These are phyloP conservation scores for Tetrahymena thermophila DNA, from an alignment of 73 alveolate genomes.

Conservation along the genomic window DNA sequence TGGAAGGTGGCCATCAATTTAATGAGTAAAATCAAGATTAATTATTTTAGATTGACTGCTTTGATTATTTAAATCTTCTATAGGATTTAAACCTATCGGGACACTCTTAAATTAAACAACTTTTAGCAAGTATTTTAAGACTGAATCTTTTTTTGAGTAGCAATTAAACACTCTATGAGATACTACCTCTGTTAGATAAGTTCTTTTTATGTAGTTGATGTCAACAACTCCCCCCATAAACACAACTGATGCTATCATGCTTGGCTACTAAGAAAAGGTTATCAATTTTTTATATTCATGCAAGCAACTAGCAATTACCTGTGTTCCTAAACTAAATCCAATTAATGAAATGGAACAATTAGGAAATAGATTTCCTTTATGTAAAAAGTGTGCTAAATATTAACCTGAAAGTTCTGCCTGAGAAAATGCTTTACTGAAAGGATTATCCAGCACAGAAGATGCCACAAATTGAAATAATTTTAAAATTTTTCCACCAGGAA, in stretches of 20 bases:
- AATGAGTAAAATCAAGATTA: not conserved
- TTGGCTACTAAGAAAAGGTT: not conserved
- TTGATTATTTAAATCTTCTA: not conserved
- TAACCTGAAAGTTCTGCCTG: not conserved
- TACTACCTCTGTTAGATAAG: not conserved
- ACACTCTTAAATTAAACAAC: not conserved
- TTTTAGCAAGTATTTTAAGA: not conserved
- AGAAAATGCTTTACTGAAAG: not conserved
- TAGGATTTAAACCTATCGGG: not conserved
- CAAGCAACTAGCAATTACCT: not conserved
- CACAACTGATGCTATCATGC: not conserved
- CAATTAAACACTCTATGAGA: not conserved
- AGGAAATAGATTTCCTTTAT: not conserved
- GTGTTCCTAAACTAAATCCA: not conserved
- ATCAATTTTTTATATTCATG: not conserved
- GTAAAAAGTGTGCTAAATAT: not conserved
- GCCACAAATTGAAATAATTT: not conserved
- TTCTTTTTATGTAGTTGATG: not conserved
- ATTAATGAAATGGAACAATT: not conserved
- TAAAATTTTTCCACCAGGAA: not conserved
- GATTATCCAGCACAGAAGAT: not conserved
- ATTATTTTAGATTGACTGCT: not conserved
- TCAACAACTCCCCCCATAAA: not conserved
- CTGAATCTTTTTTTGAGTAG: not conserved
- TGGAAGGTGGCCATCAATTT: not conserved